These are phyloP conservation scores for Aspergillus viridinutans DNA, from an alignment of 2,329 filamentous ascomycete species.

Conservation along the genomic window DNA sequence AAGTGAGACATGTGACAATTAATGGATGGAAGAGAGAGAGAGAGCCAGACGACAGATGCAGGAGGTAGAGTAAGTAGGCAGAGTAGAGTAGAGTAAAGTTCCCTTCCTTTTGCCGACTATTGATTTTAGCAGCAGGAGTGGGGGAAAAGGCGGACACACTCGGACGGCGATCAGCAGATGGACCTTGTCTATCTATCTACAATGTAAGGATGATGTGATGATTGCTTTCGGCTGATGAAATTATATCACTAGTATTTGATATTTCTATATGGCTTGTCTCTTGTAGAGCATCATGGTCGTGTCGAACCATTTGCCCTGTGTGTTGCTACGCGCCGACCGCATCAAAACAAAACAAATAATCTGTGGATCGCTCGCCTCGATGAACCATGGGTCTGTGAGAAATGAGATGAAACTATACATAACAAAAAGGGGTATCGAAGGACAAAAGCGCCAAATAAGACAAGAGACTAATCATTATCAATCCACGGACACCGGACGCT, in stretches of 20 bases:
- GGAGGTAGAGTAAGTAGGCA: slow-evolving; percentile 4
- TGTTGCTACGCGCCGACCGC: no score
- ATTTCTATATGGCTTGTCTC: no score
- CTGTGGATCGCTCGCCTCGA: background rate
- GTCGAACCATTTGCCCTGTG: no score
- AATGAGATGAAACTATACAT: background rate
- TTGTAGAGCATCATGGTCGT: no score
- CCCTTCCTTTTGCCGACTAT: background rate
- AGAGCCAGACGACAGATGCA: background rate
- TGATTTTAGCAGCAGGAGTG: background rate
- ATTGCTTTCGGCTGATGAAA: no score
- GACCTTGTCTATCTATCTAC: no score
- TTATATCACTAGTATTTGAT: no score
- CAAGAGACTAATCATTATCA: background rate
- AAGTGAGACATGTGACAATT: background rate
- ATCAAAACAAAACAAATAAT: no score
- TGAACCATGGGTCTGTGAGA: background rate
- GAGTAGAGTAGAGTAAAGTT: background rate
- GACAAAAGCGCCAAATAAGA: background rate
- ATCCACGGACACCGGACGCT: background rate
- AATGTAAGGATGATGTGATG: no score
- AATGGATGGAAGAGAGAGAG: background rate
- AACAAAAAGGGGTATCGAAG: background rate
- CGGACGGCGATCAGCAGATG: slow-evolving; percentile 11
- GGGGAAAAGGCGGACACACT: slow-evolving; percentile 15